These are phyloP conservation scores for Phytomonas sp. DNA, from an alignment of 208 protist genomes.

Conservation along the genomic window DNA sequence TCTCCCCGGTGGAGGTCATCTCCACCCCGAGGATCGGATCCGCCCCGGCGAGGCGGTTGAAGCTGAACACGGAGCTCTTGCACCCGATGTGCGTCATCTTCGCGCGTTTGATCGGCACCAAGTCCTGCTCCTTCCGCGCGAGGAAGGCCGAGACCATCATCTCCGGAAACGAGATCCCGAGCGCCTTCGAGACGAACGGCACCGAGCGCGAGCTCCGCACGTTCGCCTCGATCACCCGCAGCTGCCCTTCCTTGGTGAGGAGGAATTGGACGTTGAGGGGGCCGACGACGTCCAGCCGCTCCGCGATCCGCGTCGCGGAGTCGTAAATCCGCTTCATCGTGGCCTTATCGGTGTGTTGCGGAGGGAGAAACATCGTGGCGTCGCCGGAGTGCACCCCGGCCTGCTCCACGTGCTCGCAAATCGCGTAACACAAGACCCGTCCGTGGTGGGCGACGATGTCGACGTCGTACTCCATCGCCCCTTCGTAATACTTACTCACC, in stretches of 20 bases:
- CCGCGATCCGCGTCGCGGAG: constrained; percentile 83
- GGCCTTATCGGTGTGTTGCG: constrained; percentile 79
- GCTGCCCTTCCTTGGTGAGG: constrained; percentile 91
- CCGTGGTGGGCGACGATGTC: constrained; percentile 97
- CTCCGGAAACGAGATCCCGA: constrained; percentile 92
- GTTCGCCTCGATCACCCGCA: constrained; percentile 97
- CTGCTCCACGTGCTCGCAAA: constrained; percentile 98
- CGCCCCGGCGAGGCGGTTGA: constrained; percentile 94
- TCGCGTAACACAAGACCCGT: constrained; percentile 92
- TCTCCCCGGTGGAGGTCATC: constrained; percentile 97
- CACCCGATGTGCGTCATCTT: constrained; percentile 91
- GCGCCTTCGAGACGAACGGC: constrained; percentile 96
- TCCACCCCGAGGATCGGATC: constrained; percentile 98
- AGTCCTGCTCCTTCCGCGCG: constrained; percentile 50
- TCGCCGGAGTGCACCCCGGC: constrained; percentile 97
- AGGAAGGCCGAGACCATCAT: constrained; percentile 84
- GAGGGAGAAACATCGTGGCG: constrained; percentile 94
- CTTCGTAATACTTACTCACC: constrained; percentile 96
- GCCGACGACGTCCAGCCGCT: constrained; percentile 90
- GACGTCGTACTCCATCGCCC: constrained; percentile 97
- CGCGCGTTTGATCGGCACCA: constrained; percentile 78
- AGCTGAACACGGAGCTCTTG: constrained; percentile 98
- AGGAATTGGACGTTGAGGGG: constrained; percentile 99
- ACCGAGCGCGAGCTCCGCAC: constrained; percentile 96
- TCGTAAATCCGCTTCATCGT: constrained; percentile 80